Evolutionary conservation across 2,329 filamentous ascomycete genomes (phyloP).

Genomic region (Aureobasidium melanogenum): DNA sequence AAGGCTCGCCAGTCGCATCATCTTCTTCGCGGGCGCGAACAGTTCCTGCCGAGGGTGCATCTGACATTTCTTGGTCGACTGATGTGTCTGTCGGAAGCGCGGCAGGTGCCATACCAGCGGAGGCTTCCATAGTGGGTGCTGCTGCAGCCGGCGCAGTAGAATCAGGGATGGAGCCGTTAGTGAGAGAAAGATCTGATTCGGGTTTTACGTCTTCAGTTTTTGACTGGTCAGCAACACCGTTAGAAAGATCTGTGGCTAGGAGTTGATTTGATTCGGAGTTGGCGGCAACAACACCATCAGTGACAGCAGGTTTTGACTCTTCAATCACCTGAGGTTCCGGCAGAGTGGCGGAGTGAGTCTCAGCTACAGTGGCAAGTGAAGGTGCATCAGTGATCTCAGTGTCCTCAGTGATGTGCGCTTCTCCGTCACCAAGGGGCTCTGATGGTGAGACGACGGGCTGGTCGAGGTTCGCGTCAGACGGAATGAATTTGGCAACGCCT

Average conservation of each 20-base stretch:
- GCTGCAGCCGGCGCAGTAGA: not conserved
- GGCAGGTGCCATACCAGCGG: not conserved
- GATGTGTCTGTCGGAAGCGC: not conserved
- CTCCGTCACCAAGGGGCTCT: conserved; percentile 28
- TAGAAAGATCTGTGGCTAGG: conserved; percentile 3
- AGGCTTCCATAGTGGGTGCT: conserved; percentile 12
- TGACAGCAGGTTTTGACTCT: not conserved
- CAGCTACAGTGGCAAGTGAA: not conserved
- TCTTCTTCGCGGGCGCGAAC: conserved; percentile 74
- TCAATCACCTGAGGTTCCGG: conserved; percentile 14
- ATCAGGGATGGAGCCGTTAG: not conserved
- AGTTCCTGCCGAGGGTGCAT: conserved; percentile 30
- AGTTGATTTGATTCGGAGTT: not conserved
- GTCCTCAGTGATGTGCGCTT: conserved; percentile 17
- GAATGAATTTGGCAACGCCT: conserved; percentile 33
- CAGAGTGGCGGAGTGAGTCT: conserved; percentile 13
- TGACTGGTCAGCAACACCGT: conserved; percentile 42
- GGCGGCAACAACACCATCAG: not conserved
- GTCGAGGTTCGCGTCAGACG: conserved; percentile 32
- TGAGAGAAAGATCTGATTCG: not conserved
- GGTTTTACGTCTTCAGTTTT: conserved; percentile 13
- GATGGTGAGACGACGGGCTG: conserved; percentile 34
- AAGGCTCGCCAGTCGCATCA: conserved; percentile 49
- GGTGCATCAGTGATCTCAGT: conserved; percentile 13
- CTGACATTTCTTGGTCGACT: conserved; percentile 25